A percentile compares a stretch with the other conserved stretches of the same genome.
These are phyloP conservation scores for Aristolochia fimbriata DNA, from an alignment of 164 flowering plant genomes.

Conservation along the genomic window DNA sequence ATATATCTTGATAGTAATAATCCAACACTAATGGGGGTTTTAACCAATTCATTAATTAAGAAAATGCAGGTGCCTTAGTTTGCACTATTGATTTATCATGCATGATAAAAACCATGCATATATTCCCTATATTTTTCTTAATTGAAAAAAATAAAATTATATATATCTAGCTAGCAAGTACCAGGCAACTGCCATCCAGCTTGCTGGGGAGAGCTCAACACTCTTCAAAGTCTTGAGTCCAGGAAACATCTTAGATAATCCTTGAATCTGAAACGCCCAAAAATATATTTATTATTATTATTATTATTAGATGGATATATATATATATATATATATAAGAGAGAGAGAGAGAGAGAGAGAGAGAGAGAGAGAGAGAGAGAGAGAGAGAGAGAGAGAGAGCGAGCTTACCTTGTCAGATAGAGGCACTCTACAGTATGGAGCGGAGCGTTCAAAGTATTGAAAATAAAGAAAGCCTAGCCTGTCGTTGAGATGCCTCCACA, in stretches of 20 bases:
- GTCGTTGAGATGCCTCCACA: slow-evolving; percentile 39
- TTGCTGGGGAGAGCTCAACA: slow-evolving; percentile 59
- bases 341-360: too few relatives aligned
- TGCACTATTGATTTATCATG: too few relatives aligned
- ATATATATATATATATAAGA: too few relatives aligned
- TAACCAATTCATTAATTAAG: too few relatives aligned
- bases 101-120: too few relatives aligned
- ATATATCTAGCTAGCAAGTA: neutral
- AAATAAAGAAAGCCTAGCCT: slow-evolving; percentile 69
- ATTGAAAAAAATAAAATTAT: neutral
- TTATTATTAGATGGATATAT: too few relatives aligned
- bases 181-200: slow-evolving; percentile 73
- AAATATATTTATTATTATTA: too few relatives aligned
- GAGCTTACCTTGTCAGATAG: slow-evolving; percentile 79
- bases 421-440: slow-evolving; percentile 88
- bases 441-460: slow-evolving; percentile 73
- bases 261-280: slow-evolving; percentile 26
- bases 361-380: too few relatives aligned
- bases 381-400: neutral
- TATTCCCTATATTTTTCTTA: neutral
- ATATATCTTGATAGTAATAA: too few relatives aligned
- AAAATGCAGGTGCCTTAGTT: too few relatives aligned
- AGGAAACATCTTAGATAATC: slow-evolving; percentile 22
- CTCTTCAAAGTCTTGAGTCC: slow-evolving; percentile 36
- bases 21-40: too few relatives aligned